Evolutionary conservation across 2,329 filamentous ascomycete species (phyloP).

Genomic region (Xylariomycetidae sp.): DNA sequence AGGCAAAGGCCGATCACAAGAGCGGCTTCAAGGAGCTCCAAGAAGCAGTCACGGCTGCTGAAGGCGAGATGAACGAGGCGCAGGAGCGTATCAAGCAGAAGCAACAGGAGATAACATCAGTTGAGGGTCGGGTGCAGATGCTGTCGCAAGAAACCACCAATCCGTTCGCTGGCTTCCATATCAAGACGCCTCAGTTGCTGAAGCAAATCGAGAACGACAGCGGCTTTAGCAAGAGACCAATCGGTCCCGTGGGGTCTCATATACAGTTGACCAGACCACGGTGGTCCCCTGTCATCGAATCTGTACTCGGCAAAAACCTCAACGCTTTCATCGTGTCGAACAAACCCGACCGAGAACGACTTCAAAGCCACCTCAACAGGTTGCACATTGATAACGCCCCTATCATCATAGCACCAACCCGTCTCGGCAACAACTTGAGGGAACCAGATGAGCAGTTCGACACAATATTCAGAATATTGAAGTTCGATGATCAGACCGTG

Average conservation of each 20-base stretch:
- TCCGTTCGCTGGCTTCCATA: constrained; percentile 58
- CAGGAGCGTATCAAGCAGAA: constrained; percentile 35
- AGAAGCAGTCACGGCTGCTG: constrained; percentile 23
- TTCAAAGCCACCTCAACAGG: constrained; percentile 60
- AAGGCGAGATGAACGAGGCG: constrained; percentile 21
- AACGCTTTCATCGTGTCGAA: constrained; percentile 76
- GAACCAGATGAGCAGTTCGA: constrained; percentile 70
- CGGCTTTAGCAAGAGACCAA: constrained; percentile 63
- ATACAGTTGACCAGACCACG: constrained; percentile 70
- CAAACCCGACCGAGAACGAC: constrained; percentile 65
- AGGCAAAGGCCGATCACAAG: constrained; percentile 19
- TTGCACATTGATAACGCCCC: constrained; percentile 37
- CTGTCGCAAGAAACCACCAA: constrained; percentile 54
- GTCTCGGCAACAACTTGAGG: constrained; percentile 41
- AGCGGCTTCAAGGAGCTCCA: constrained; percentile 17
- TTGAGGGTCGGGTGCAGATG: constrained; percentile 42
- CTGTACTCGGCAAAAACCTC: constrained; percentile 61
- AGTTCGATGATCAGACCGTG: constrained; percentile 74
- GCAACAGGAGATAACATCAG: constrained; percentile 45
- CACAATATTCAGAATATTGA: constrained; percentile 74
- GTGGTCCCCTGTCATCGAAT: constrained; percentile 81
- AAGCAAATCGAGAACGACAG: constrained; percentile 62
- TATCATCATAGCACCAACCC: constrained; percentile 58
- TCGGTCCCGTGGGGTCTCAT: constrained; percentile 78
- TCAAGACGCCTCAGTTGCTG: constrained; percentile 57